Conservation (phyloP, 2,329 filamentous ascomycete species). For the Pseudogymnoascus sp. region DNA sequence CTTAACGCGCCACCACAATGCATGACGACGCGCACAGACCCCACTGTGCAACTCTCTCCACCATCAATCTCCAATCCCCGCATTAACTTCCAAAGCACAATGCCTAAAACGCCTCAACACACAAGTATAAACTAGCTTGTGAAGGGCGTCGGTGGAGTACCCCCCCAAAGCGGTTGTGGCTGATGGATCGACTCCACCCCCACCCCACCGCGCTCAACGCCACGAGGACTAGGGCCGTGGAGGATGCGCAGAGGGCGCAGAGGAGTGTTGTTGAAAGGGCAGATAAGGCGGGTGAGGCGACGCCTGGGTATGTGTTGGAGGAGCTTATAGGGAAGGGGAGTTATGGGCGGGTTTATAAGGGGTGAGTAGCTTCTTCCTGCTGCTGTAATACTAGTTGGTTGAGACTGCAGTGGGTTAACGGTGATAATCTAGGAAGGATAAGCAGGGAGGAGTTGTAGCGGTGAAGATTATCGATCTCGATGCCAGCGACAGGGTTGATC, state of each 20-base stretch:
- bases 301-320: constrained; percentile 58
- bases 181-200: constrained; percentile 30
- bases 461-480: constrained; percentile 83
- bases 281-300: constrained; percentile 49
- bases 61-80: neutral
- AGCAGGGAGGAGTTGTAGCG: constrained; percentile 47
- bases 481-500: constrained; percentile 61
- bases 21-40: too few relatives aligned
- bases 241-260: constrained; percentile 67
- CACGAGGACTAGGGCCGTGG: constrained; percentile 52
- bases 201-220: constrained; percentile 36
- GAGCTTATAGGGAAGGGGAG: constrained; percentile 70
- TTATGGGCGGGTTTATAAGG: constrained; percentile 71
- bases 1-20: too few relatives aligned
- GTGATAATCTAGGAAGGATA: constrained; percentile 16
- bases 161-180: neutral
- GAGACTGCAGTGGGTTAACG: constrained; percentile 3
- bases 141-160: neutral
- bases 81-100: neutral
- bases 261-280: constrained; percentile 55
- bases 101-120: neutral
- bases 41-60: neutral
- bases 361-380: constrained; percentile 17
- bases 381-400: neutral
- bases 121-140: neutral